These are phyloP conservation scores for Colletotrichum lindemuthianum DNA, from an alignment of 2,329 filamentous ascomycete species.

Conservation along the genomic window DNA sequence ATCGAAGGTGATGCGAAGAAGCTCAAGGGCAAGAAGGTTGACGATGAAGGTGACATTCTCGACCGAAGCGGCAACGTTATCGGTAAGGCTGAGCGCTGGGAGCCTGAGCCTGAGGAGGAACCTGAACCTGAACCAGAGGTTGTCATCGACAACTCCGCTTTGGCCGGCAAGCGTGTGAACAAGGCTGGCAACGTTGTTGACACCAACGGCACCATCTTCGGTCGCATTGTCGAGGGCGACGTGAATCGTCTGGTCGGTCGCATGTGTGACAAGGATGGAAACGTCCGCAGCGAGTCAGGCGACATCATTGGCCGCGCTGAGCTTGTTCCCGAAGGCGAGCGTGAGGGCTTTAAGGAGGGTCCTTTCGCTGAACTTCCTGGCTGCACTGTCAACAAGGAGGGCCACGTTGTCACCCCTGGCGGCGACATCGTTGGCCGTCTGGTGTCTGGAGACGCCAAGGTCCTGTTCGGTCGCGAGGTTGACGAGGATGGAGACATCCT, in stretches of 20 bases:
- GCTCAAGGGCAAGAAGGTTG: slow-evolving; percentile 72
- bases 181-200: slow-evolving; percentile 74
- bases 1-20: slow-evolving; percentile 72
- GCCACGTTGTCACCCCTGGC: slow-evolving; percentile 71
- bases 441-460: slow-evolving; percentile 75
- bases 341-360: slow-evolving; percentile 70
- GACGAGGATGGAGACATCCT: slow-evolving; percentile 86
- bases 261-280: slow-evolving; percentile 77
- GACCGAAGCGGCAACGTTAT: slow-evolving; percentile 75
- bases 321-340: slow-evolving; percentile 73
- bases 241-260: slow-evolving; percentile 70
- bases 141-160: slow-evolving; percentile 65
- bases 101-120: slow-evolving; percentile 61
- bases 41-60: slow-evolving; percentile 75
- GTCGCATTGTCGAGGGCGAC: slow-evolving; percentile 74
- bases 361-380: slow-evolving; percentile 75
- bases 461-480: slow-evolving; percentile 76
- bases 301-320: slow-evolving; percentile 75
- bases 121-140: slow-evolving; percentile 59
- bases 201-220: slow-evolving; percentile 64
- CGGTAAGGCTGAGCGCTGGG: slow-evolving; percentile 75
- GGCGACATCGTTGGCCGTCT: slow-evolving; percentile 80
- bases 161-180: slow-evolving; percentile 77
- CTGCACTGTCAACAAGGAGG: slow-evolving; percentile 74
- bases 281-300: slow-evolving; percentile 78